These are phyloP conservation scores for Metarhizium album DNA, from an alignment of 2,329 filamentous ascomycete species.

Conservation along the genomic window DNA sequence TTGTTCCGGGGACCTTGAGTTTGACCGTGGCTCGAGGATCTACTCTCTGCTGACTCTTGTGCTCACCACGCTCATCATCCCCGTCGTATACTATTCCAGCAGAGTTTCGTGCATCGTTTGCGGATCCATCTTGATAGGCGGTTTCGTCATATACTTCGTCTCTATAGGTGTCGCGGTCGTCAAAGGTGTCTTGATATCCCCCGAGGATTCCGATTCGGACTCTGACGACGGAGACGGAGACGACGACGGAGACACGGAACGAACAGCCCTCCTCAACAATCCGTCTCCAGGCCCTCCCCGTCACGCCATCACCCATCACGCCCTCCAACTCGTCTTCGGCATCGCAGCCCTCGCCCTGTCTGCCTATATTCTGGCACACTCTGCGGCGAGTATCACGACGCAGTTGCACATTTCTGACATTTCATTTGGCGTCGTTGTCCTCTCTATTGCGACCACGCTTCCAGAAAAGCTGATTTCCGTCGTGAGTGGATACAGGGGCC, in stretches of 20 bases:
- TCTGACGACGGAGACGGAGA: conserved; percentile 4
- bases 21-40: conserved; percentile 37
- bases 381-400: conserved; percentile 30
- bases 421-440: conserved; percentile 34
- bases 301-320: conserved; percentile 10
- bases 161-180: conserved; percentile 34
- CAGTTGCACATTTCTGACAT: conserved; percentile 31
- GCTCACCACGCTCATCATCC: conserved; percentile 7
- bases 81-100: conserved; percentile 16
- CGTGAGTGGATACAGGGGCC: conserved; percentile 33
- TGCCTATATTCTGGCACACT: conserved; percentile 38
- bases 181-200: conserved; percentile 28
- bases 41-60: conserved; percentile 23
- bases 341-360: conserved; percentile 34
- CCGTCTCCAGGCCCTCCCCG: background rate
- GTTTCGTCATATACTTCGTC: conserved; percentile 32
- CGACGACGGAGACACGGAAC: background rate
- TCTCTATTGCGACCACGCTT: conserved; percentile 41
- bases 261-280: background rate
- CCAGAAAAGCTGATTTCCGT: conserved; percentile 43
- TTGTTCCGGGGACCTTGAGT: conserved; percentile 23
- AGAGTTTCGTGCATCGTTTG: conserved; percentile 16
- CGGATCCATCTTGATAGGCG: conserved; percentile 27
- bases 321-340: conserved; percentile 29
- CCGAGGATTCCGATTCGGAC: conserved; percentile 25